Evolutionary conservation across 306 rosid genomes (phyloP).

Genomic region (Boehmeria nivea): DNA sequence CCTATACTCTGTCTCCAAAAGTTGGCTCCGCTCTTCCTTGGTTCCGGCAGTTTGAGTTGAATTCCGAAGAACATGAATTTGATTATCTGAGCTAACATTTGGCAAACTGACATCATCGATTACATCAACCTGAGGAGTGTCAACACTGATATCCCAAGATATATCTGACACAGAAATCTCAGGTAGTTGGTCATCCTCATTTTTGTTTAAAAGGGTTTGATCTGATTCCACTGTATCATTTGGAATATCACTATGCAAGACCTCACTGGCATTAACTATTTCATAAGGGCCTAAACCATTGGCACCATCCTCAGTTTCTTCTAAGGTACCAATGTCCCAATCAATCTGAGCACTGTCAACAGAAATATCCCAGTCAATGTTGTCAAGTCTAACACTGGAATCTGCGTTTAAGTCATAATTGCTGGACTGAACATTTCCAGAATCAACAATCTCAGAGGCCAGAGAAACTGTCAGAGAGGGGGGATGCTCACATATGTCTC

Average conservation of each 20-base stretch:
- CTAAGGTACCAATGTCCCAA: constrained; percentile 81
- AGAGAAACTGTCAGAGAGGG: constrained; percentile 69
- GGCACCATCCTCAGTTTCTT: constrained; percentile 67
- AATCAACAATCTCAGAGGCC: constrained; percentile 53
- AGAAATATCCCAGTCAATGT: constrained; percentile 89
- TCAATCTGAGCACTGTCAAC: constrained; percentile 75
- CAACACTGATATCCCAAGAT: constrained; percentile 88
- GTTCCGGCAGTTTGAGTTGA: constrained; percentile 36
- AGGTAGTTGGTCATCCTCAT: constrained; percentile 21
- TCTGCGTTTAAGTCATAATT: constrained; percentile 34
- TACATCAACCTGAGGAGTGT: constrained; percentile 64
- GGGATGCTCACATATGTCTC: constrained; percentile 50
- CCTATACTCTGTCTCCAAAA: constrained; percentile 80
- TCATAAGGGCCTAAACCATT: constrained; percentile 92
- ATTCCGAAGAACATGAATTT: constrained; percentile 35
- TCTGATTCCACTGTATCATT: constrained; percentile 42
- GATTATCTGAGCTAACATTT: constrained; percentile 36
- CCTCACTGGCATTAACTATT: constrained; percentile 71
- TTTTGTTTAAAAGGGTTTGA: constrained; percentile 37
- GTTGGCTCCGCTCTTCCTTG: constrained; percentile 68
- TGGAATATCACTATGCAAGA: constrained; percentile 33
- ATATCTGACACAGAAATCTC: constrained; percentile 42
- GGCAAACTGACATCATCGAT: constrained; percentile 54
- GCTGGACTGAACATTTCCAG: constrained; percentile 35
- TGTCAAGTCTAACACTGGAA: constrained; percentile 37